phyloP scores from a whole-genome alignment of 495 filamentous ascomycete species.

The Podospora didyma region DNA sequence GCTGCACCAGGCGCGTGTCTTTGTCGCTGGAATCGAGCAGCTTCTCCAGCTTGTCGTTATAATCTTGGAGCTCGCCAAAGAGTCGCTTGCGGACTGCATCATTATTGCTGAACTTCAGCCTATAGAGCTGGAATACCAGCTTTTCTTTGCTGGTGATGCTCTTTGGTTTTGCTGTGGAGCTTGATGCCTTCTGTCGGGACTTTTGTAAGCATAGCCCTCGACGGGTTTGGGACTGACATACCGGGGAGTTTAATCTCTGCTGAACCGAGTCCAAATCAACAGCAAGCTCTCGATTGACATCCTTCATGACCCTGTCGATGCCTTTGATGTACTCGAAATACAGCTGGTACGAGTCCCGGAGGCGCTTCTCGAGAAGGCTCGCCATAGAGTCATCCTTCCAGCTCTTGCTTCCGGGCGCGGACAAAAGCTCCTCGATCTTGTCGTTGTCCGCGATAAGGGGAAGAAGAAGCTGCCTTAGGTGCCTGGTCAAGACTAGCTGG shows the following conservation, averaged over 20 bases:
- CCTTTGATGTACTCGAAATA: constrained; percentile 16
- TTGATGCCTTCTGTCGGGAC: not conserved
- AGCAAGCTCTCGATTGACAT: constrained; percentile 8
- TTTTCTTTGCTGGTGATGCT: not conserved
- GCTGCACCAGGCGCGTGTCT: not conserved
- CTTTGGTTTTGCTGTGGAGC: not conserved
- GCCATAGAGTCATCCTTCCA: constrained; percentile 8
- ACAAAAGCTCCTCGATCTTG: constrained; percentile 1
- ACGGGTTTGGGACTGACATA: not conserved
- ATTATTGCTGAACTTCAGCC: constrained; percentile 3
- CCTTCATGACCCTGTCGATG: constrained; percentile 4
- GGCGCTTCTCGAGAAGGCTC: constrained; percentile 1
- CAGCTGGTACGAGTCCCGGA: constrained; percentile 7
- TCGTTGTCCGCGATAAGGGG: constrained; percentile 9
- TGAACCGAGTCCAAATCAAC: constrained; percentile 1
- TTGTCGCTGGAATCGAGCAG: constrained; percentile 2
- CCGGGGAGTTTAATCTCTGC: not conserved
- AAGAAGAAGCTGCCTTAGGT: constrained; percentile 12
- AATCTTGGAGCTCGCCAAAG: constrained; percentile 6
- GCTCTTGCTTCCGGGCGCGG: constrained; percentile 7
- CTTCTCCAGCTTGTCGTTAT: constrained; percentile 4
- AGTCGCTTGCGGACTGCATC: not conserved
- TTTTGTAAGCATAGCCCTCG: not conserved
- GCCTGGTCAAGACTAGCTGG: not conserved
- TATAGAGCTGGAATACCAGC: not conserved